phyloP scores from a whole-genome alignment of 306 rosid genomes.

The Lathyrus oleraceus region DNA sequence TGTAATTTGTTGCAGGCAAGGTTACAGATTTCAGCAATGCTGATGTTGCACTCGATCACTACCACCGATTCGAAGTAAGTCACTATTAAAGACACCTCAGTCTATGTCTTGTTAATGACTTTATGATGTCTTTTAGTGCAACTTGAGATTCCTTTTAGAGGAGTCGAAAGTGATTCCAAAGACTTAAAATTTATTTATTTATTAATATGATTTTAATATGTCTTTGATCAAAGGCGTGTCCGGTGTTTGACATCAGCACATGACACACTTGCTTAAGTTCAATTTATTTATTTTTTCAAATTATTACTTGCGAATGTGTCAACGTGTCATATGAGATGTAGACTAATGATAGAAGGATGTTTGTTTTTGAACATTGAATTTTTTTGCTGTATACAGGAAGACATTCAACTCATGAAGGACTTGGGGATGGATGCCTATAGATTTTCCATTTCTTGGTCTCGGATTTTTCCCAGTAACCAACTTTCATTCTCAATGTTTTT shows the following conservation, averaged over 20 bases:
- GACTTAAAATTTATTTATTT: no score
- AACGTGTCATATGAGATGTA: no score
- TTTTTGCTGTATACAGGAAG: slow-evolving; percentile 52
- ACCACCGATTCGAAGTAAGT: slow-evolving; percentile 69
- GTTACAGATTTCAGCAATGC: slow-evolving; percentile 73
- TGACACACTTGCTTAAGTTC: no score
- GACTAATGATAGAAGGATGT: slow-evolving; percentile 11
- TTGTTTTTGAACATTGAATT: not conserved
- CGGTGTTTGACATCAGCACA: no score
- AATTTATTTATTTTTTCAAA: no score
- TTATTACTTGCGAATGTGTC: no score
- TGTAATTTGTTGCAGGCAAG: slow-evolving; percentile 59
- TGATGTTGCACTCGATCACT: slow-evolving; percentile 83
- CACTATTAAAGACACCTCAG: not conserved
- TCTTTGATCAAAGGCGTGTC: no score
- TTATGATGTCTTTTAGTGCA: no score
- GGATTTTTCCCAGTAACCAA: slow-evolving; percentile 78
- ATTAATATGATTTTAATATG: no score
- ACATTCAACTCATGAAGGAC: slow-evolving; percentile 81
- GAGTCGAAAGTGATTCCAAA: no score
- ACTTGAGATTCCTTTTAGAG: no score
- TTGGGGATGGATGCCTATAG: slow-evolving; percentile 89
- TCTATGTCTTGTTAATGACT: no score
- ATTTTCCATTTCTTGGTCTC: slow-evolving; percentile 92
- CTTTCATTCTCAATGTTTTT: not conserved